A percentile compares a stretch with the other conserved stretches of the same genome.
phyloP scores from a whole-genome alignment of 352 stramenopile species.

The Globisporangium sylvaticum region DNA sequence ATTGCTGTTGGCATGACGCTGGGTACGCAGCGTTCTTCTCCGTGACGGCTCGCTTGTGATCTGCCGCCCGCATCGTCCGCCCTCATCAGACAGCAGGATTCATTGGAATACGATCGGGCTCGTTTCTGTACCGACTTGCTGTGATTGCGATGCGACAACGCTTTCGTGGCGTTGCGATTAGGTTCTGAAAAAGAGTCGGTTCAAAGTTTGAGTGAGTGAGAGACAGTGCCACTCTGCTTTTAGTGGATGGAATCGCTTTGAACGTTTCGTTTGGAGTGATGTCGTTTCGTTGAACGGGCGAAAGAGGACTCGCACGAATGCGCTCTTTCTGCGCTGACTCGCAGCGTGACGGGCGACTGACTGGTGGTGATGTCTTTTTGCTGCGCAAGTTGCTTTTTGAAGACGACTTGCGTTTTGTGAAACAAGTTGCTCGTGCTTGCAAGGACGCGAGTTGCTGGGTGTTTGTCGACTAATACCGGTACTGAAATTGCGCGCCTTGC shows the following conservation, averaged over 20 bases:
- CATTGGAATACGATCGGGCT: no score
- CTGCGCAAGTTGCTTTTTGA: no score
- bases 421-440: neutral
- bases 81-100: neutral
- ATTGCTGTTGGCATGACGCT: neutral
- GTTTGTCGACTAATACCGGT: neutral
- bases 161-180: neutral
- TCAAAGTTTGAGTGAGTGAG: neutral
- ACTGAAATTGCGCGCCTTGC: no score
- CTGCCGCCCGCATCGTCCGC: neutral
- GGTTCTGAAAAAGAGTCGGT: slow-evolving; percentile 2
- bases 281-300: neutral
- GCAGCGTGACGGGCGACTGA: neutral
- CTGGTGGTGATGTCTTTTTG: neutral
- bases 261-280: neutral
- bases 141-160: neutral
- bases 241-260: neutral
- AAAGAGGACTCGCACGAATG: neutral
- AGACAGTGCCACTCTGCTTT: neutral
- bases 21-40: neutral
- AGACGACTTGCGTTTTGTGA: no score
- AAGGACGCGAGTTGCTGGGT: neutral
- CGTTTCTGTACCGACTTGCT: neutral
- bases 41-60: neutral
- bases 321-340: neutral